Base-by-base conservation (phyloP, 192 early-diverging fungal species). In the Rhizophagus sp. region DNA sequence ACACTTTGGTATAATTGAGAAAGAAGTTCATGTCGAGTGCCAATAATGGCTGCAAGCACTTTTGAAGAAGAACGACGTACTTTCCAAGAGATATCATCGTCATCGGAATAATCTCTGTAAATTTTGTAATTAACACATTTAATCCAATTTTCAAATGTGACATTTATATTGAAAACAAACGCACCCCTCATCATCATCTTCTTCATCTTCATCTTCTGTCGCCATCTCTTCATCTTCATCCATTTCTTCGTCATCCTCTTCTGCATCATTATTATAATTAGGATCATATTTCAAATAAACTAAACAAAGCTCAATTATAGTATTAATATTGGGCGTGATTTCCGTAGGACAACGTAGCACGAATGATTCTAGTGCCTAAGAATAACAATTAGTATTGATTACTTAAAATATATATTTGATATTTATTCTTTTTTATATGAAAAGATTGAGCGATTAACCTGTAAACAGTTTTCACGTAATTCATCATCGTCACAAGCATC, bases 61-160 rank as follows among this genome's bases (percentile, higher is more conserved):
- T 94, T 95, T 10, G 92, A 88, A n/a, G 93, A 87, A 3, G 94
- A 90, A 15, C 93, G 87, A 65, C 96, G 92, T 9, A 96, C 96
- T 81, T 97, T 97, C 95, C 95, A 97, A 2, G 94, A 95, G 77
- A 96, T 88, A 78, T 97, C 96, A 68, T 97, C 96, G 62, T 97
- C 95, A 73, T 97, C 96, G 8, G 93, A 94, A 83, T 93, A 95
- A 72, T 93, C 93, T 24, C 89, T 91, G 36, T 76, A 24, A 22
- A 63, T 12, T 41, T 19, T n/a, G 19, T 6, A 57, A 76, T 62
- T 19, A 36, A 11, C 39, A 63, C 36, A 65, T 25, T 62, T 7
- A 73, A 79, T 79, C 4, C 22, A 77, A 39, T 72, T 2, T 47
- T 67, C 33, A 34, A 67, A 33, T 10, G 17, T 22, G 24, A 13